phyloP scores from a whole-genome alignment of 192 early-diverging fungal species.

The Backusella westeae region DNA sequence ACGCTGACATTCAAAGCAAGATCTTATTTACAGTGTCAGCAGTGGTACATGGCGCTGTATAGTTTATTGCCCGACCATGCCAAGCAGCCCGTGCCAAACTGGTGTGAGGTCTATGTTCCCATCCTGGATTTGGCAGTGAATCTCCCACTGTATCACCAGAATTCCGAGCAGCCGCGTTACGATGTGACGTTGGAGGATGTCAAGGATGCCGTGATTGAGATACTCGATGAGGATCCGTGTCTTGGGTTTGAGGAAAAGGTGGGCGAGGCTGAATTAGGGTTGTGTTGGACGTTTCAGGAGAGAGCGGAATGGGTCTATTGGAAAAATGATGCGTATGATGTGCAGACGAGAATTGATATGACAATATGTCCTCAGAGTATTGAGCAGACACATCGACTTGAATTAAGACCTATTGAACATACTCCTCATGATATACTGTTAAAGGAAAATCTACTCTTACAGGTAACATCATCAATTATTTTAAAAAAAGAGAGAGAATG shows the following conservation, averaged over 20 bases:
- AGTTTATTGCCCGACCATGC: background rate
- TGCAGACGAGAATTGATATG: background rate
- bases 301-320: conserved; percentile 32
- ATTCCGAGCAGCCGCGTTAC: background rate
- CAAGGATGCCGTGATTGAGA: conserved; percentile 13
- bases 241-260: background rate
- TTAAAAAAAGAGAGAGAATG: too few relatives aligned
- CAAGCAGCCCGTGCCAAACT: conserved; percentile 8
- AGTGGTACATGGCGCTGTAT: conserved; percentile 34
- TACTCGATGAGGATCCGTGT: conserved; percentile 16
- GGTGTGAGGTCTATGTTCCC: conserved; percentile 31
- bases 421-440: conserved; percentile 14
- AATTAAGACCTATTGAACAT: conserved; percentile 20
- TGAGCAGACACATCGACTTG: conserved; percentile 31
- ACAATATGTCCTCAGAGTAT: conserved; percentile 31
- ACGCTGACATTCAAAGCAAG: conserved; percentile 19
- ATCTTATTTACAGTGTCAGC: conserved; percentile 7
- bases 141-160: conserved; percentile 13
- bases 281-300: conserved; percentile 29
- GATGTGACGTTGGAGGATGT: conserved; percentile 19
- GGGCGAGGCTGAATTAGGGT: background rate
- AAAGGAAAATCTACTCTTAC: background rate
- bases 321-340: background rate
- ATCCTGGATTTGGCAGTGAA: conserved; percentile 10
- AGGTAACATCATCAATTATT: background rate